Evolutionary conservation across 1,139 yeast genomes (phyloP), one percentile per base, ranked within the genome.

Genomic region (Geotrichum klebahnii): DNA sequence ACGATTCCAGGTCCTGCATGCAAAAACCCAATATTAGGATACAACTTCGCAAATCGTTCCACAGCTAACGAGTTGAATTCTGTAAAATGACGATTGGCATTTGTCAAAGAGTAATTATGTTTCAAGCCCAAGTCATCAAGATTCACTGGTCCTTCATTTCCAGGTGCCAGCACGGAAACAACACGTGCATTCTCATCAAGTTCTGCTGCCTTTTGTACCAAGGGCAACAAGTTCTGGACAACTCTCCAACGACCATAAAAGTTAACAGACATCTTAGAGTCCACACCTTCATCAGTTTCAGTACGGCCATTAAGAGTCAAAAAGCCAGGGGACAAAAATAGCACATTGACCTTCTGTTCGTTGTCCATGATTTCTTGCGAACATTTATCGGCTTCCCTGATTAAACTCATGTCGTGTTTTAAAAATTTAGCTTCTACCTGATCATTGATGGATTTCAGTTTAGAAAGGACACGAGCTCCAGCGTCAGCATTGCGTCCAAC

Each of bases 1-100:
- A 66, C 67, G 5, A 57, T 1, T 9, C 69, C 69, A 5, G 69
- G 69, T 46, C 54, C 55, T 5, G 57, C 57, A 52, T 65, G 69
- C 31, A 53, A 49, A 44, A 65, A 65, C 5, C 57, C 47, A 22
- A 65, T 50, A 6, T 57, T 45, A n/a, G 68, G 67, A 47, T 63
- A 58, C 14, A 55, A 46, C 22, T 50, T 40, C 1, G 61, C 64
- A 49, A 61, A 60, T 16, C 59, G 53, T 43, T 48, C 44, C 17
- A 55, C 61, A 1, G 64, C 61, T 24, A 61, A 52, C 3, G 67
- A 59, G 46, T 53, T 60, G 55, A 49, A 52, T 19, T 48, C 53
- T 20, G 47, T 40, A 16, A 48, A 50, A 37, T 59, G 66, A 3
- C 57, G 44, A 46, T 46, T 46, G 19, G 37, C 45, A 22, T 40